Conservation (phyloP, 1,284 basidiomycete species). For the Boletellus sp. region DNA sequence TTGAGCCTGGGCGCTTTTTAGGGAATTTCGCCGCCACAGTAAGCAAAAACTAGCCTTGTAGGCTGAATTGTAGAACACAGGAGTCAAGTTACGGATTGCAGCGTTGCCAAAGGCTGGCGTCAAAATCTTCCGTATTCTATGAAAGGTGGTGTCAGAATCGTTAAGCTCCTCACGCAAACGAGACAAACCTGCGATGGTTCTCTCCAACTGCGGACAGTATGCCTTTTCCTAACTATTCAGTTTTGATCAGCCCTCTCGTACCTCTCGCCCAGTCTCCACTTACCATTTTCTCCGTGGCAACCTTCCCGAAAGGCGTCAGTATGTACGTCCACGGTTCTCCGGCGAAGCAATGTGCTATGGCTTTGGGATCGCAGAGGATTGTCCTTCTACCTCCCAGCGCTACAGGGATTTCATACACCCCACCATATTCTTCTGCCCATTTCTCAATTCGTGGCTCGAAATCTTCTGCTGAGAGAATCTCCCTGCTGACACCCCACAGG, state of each 20-base stretch:
- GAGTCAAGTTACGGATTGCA: conserved; percentile 40
- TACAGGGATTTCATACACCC: conserved; percentile 41
- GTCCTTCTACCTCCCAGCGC: conserved; percentile 40
- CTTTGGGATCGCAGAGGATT: conserved; percentile 52
- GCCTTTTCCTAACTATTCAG: conserved; percentile 18
- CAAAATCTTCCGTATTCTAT: conserved; percentile 44
- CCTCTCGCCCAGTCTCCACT: conserved; percentile 12
- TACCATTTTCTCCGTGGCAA: conserved; percentile 10
- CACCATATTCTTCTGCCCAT: conserved; percentile 45
- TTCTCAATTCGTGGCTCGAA: conserved; percentile 25
- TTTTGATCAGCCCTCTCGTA: background rate
- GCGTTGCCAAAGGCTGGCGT: conserved; percentile 47
- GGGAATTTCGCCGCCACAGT: background rate
- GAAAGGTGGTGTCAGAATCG: background rate
- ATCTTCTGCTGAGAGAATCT: conserved; percentile 13
- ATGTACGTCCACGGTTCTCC: conserved; percentile 41
- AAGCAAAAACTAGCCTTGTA: conserved; percentile 26
- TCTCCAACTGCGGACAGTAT: conserved; percentile 23
- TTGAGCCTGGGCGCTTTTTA: conserved; percentile 31
- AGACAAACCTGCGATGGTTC: conserved; percentile 18
- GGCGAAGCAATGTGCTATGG: conserved; percentile 48
- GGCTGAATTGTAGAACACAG: conserved; percentile 43
- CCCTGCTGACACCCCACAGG: conserved; percentile 25
- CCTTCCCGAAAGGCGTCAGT: background rate
- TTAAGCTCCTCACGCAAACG: background rate